These are phyloP conservation scores for Tricholomella constricta DNA, from an alignment of 768 basidiomycete genomes.

Conservation along the genomic window DNA sequence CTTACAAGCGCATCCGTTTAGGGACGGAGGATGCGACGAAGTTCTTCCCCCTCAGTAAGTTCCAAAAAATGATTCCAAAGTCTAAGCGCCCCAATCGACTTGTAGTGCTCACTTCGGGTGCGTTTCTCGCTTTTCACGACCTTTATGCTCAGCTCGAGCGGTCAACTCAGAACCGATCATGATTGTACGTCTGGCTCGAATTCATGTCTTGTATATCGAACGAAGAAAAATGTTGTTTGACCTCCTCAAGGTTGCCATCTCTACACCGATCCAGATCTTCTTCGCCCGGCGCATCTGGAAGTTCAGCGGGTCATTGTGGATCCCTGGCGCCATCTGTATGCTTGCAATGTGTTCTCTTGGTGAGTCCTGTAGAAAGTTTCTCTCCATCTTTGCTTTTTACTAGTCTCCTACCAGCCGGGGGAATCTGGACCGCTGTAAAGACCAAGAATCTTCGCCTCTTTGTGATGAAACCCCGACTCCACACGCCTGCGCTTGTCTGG, in stretches of 20 bases:
- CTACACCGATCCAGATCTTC: constrained; percentile 25
- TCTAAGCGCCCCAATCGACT: not conserved
- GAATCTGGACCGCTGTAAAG: constrained; percentile 27
- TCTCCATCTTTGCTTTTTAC: not conserved
- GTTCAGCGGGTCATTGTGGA: constrained; percentile 18
- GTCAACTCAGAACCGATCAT: constrained; percentile 16
- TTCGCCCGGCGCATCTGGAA: constrained; percentile 22
- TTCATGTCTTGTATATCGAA: too few species aligned
- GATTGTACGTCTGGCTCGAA: not conserved
- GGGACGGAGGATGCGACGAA: constrained; percentile 2
- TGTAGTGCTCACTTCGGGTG: not conserved
- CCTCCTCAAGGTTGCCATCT: constrained; percentile 17
- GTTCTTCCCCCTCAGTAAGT: constrained; percentile 13
- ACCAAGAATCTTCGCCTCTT: constrained; percentile 24
- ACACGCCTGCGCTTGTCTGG: constrained; percentile 39
- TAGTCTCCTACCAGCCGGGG: constrained; percentile 25
- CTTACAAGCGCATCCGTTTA: not conserved
- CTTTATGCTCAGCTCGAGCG: not conserved
- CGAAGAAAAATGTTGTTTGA: too few species aligned
- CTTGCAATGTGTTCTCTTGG: constrained; percentile 1
- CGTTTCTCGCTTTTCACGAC: not conserved
- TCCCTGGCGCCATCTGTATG: constrained; percentile 15
- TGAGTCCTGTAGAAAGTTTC: too few species aligned
- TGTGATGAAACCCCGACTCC: constrained; percentile 25
- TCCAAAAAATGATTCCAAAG: too few species aligned